Percentiles rank a stretch among this genome's conserved stretches.
phyloP scores from a whole-genome alignment of 805 yeast species.

The Starmera pachycereana region DNA sequence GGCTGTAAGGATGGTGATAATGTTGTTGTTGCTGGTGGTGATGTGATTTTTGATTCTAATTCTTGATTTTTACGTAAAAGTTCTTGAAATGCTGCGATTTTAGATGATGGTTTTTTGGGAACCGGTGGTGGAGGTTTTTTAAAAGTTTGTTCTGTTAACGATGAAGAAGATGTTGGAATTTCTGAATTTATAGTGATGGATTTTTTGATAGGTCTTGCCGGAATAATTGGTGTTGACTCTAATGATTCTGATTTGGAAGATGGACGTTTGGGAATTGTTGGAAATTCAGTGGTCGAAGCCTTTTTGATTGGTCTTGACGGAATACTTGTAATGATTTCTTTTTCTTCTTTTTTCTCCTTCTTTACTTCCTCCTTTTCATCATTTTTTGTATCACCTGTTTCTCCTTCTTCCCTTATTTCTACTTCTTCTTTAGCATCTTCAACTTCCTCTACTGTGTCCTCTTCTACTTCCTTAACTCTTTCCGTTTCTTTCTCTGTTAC shows the following conservation, averaged over 20 bases:
- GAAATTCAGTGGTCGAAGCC: background rate
- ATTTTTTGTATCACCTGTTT: background rate
- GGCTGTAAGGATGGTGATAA: background rate
- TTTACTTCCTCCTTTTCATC: background rate
- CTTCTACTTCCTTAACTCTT: background rate
- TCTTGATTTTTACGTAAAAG: constrained; percentile 50
- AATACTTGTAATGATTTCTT: constrained; percentile 1
- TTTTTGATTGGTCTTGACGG: constrained; percentile 2
- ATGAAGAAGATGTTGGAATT: constrained; percentile 1
- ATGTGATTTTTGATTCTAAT: constrained; percentile 17
- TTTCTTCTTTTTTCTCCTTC: background rate
- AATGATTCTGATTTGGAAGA: background rate
- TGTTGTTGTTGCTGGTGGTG: background rate
- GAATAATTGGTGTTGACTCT: constrained; percentile 12
- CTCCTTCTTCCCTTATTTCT: background rate
- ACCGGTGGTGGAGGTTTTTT: constrained; percentile 48
- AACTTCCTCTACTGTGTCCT: background rate
- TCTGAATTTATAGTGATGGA: no score
- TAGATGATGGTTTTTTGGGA: constrained; percentile 71
- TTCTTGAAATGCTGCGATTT: constrained; percentile 74
- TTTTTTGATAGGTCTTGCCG: constrained; percentile 17
- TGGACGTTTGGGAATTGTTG: background rate
- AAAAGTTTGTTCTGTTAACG: constrained; percentile 1
- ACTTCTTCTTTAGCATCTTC: background rate
- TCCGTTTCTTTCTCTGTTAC: background rate